phyloP scores from a whole-genome alignment of 352 stramenopile genomes.

The Bremia lactucae region DNA sequence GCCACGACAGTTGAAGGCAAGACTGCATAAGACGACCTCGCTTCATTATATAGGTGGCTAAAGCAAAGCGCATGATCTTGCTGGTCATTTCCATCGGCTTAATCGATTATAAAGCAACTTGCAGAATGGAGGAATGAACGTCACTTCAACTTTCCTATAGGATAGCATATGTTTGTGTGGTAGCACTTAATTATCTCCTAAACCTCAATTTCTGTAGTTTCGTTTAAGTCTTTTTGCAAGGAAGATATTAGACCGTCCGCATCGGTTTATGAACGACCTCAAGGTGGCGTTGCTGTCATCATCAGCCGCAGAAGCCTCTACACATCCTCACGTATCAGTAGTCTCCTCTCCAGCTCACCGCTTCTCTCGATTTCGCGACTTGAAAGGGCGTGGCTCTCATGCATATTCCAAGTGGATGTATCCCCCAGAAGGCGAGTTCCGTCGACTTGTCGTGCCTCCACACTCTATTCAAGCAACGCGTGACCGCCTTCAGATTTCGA shows the following conservation, averaged over 20 bases:
- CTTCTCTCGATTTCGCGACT: constrained; percentile 15
- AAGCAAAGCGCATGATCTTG: constrained; percentile 26
- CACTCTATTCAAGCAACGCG: constrained; percentile 21
- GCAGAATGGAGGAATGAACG: no score
- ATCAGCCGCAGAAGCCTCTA: constrained; percentile 9
- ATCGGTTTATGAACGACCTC: constrained; percentile 46
- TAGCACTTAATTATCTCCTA: no score
- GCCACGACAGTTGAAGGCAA: neutral
- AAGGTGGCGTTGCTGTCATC: constrained; percentile 28
- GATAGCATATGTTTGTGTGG: no score
- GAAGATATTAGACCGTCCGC: no score
- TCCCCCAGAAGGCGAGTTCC: constrained; percentile 27
- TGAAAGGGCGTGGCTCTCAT: constrained; percentile 6
- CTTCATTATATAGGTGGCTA: constrained; percentile 32
- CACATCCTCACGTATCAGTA: neutral
- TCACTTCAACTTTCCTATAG: no score
- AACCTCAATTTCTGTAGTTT: no score
- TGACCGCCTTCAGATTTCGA: constrained; percentile 12
- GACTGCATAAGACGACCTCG: constrained; percentile 1
- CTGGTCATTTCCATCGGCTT: constrained; percentile 25
- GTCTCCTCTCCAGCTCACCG: constrained; percentile 5
- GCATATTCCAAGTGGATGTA: constrained; percentile 32
- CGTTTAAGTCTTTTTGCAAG: no score
- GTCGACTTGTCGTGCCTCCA: constrained; percentile 15
- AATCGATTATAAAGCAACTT: no score